Conservation (phyloP, 2,329 filamentous ascomycete genomes). For the Escovopsis weberi region DNA sequence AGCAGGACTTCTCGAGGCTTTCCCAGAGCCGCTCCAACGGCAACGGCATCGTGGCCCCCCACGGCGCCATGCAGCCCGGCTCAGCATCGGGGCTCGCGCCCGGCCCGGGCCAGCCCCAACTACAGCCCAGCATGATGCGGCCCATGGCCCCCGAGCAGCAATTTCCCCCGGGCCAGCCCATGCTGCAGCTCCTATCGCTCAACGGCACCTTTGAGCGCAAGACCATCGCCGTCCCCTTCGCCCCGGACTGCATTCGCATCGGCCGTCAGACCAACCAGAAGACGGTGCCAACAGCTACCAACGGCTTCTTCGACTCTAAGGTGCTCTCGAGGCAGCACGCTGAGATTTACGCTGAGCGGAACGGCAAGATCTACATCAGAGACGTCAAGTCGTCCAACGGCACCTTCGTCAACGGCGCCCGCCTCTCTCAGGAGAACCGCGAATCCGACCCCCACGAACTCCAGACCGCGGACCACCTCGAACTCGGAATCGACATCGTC, state of each 20-base stretch:
- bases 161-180: constrained; percentile 50
- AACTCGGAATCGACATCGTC: constrained; percentile 95
- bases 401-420: constrained; percentile 88
- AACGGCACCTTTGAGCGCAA: constrained; percentile 97
- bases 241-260: constrained; percentile 86
- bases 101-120: constrained; percentile 18
- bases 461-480: constrained; percentile 78
- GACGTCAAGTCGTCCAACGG: constrained; percentile 98
- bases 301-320: constrained; percentile 97
- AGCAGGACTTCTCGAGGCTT: constrained; percentile 32
- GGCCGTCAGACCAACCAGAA: constrained; percentile 96
- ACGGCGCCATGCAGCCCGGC: constrained; percentile 17
- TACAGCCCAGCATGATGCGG: constrained; percentile 42
- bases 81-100: too few relatives aligned
- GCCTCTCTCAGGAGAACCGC: constrained; percentile 83
- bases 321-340: constrained; percentile 92
- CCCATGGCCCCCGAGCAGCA: constrained; percentile 47
- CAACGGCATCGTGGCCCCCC: constrained; percentile 26
- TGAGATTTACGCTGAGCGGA: constrained; percentile 76
- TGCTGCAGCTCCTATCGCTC: constrained; percentile 75
- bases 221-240: constrained; percentile 84
- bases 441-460: constrained; percentile 94
- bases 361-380: constrained; percentile 87
- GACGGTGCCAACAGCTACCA: constrained; percentile 76
- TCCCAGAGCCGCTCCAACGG: constrained; percentile 30